These are phyloP conservation scores for Fusarium xyrophilum DNA, from an alignment of 2,329 filamentous ascomycete species.

Conservation along the genomic window DNA sequence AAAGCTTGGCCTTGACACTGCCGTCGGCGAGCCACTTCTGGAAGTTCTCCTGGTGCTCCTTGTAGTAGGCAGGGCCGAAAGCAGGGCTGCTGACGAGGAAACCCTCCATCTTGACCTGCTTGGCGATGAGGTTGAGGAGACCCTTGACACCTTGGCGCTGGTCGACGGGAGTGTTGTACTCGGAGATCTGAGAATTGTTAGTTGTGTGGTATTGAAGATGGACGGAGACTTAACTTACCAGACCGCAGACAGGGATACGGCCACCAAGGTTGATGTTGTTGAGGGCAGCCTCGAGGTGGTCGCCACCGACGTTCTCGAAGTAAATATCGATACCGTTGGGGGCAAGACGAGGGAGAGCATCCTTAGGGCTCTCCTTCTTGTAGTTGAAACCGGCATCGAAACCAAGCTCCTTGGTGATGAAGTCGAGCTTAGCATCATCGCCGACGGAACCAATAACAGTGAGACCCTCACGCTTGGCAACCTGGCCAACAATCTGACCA, in stretches of 20 bases:
- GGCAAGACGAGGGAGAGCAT: slow-evolving; percentile 73
- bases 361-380: slow-evolving; percentile 76
- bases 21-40: slow-evolving; percentile 79
- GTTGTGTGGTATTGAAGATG: rapidly evolving
- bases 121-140: slow-evolving; percentile 68
- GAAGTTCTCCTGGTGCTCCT: slow-evolving; percentile 78
- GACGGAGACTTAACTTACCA: slow-evolving; percentile 52
- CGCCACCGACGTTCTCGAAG: slow-evolving; percentile 62
- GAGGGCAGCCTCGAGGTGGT: slow-evolving; percentile 58
- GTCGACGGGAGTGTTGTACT: slow-evolving; percentile 72
- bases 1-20: slow-evolving; percentile 72
- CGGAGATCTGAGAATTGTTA: slow-evolving; percentile 20
- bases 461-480: slow-evolving; percentile 82
- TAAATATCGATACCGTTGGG: slow-evolving; percentile 78
- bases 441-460: slow-evolving; percentile 82
- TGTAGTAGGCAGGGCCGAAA: slow-evolving; percentile 69
- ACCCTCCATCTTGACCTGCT: slow-evolving; percentile 74
- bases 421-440: slow-evolving; percentile 79
- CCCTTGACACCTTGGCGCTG: slow-evolving; percentile 73
- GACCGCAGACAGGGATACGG: slow-evolving; percentile 69
- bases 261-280: slow-evolving; percentile 64
- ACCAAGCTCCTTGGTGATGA: slow-evolving; percentile 59
- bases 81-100: slow-evolving; percentile 74
- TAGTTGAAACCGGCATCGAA: slow-evolving; percentile 79
- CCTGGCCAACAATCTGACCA: slow-evolving; percentile 81